phyloP scores from a whole-genome alignment of 345 rosid genomes.

The Nephelium lappaceum region DNA sequence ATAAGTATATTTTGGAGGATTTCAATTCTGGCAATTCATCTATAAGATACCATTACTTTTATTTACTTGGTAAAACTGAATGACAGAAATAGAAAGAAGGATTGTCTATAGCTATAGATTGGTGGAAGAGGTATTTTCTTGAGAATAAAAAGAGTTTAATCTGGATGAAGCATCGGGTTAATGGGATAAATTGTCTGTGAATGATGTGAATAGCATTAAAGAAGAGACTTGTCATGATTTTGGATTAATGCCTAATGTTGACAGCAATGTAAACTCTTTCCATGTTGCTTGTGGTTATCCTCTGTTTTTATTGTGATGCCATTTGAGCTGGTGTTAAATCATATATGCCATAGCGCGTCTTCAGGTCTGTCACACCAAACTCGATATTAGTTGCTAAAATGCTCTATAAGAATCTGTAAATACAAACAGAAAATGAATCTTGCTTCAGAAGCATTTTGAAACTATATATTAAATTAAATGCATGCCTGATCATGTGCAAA shows the following conservation, averaged over 20 bases:
- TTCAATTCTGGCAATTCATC: neutral
- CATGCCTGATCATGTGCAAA: too few species aligned
- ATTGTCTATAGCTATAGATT: neutral
- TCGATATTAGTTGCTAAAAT: neutral
- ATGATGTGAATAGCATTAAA: neutral
- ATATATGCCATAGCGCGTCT: neutral
- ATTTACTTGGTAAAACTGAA: neutral
- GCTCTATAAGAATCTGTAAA: neutral
- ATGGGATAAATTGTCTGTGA: neutral
- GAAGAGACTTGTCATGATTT: neutral
- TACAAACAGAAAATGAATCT: neutral
- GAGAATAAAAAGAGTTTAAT: neutral
- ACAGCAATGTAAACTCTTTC: neutral
- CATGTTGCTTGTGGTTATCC: neutral
- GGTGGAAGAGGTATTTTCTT: neutral
- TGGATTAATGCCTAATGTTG: neutral
- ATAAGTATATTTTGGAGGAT: neutral
- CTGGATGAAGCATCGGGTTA: constrained; percentile 7
- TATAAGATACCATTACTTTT: neutral
- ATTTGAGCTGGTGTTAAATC: neutral
- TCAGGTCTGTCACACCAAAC: neutral
- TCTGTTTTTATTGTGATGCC: neutral
- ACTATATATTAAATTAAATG: too few species aligned
- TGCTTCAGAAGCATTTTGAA: too few species aligned
- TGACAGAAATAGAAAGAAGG: neutral